A percentile compares a stretch with the other conserved stretches of the same genome.
phyloP scores from a whole-genome alignment of 495 filamentous ascomycete species.

The Aspergillus conjunctus region DNA sequence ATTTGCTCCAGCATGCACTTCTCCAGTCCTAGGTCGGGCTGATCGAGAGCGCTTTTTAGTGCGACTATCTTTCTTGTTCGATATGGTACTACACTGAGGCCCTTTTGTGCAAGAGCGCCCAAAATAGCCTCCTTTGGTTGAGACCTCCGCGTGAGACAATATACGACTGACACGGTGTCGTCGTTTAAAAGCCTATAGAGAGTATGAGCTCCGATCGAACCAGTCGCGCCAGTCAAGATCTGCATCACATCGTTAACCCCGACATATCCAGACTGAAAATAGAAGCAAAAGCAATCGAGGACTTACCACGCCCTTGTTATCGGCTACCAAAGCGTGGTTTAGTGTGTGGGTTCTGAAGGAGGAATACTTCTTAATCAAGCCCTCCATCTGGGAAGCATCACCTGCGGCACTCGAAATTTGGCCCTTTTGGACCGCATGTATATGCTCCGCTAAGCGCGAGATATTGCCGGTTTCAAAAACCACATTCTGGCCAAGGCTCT shows the following conservation, averaged over 20 bases:
- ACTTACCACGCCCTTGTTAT: slow-evolving; percentile 44
- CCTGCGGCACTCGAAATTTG: slow-evolving; percentile 26
- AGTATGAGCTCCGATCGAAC: slow-evolving; percentile 58
- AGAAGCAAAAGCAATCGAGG: slow-evolving; percentile 13
- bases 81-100: slow-evolving; percentile 30
- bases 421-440: slow-evolving; percentile 46
- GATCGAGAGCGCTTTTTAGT: slow-evolving; percentile 42
- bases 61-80: slow-evolving; percentile 41
- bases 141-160: slow-evolving; percentile 54
- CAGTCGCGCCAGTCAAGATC: slow-evolving; percentile 63
- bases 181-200: slow-evolving; percentile 50
- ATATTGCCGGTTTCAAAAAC: slow-evolving; percentile 56
- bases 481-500: slow-evolving; percentile 44
- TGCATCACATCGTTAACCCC: slow-evolving; percentile 25
- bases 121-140: slow-evolving; percentile 31
- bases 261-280: background rate
- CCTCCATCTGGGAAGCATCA: slow-evolving; percentile 42
- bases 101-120: slow-evolving; percentile 37
- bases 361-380: slow-evolving; percentile 53
- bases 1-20: slow-evolving; percentile 36
- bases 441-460: slow-evolving; percentile 45
- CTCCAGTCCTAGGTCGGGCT: slow-evolving; percentile 47
- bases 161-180: slow-evolving; percentile 46
- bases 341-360: slow-evolving; percentile 43
- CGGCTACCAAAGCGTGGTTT: slow-evolving; percentile 21